Evolutionary conservation across 108 stramenopile species (phyloP).

Genomic region (Asterionellopsis glacialis): DNA sequence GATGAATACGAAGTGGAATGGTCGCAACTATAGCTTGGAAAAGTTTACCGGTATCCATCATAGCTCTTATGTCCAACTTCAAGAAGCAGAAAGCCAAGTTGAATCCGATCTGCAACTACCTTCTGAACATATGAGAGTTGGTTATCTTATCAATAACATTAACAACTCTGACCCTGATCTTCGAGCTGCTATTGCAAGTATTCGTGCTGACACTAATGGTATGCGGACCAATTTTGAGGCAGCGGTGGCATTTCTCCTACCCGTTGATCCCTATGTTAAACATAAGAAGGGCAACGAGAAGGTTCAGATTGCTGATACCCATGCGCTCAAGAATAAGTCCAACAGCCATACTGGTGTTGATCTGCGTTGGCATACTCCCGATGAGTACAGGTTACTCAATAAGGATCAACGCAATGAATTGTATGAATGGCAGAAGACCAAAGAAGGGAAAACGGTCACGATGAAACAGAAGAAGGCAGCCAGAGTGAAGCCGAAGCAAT

Average conservation of each 20-base stretch:
- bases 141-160: constrained; percentile 8
- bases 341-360: constrained; percentile 21
- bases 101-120: constrained; percentile 20
- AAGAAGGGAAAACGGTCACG: neutral
- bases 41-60: constrained; percentile 3
- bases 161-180: constrained; percentile 6
- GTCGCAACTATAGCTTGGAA: constrained; percentile 7
- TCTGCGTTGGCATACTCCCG: constrained; percentile 16
- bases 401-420: constrained; percentile 15
- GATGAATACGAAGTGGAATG: constrained; percentile 14
- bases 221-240: constrained; percentile 7
- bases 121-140: constrained; percentile 8
- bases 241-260: constrained; percentile 6
- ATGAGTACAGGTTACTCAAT: constrained; percentile 9
- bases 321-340: neutral
- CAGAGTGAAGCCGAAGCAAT: neutral
- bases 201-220: constrained; percentile 11
- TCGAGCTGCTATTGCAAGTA: constrained; percentile 18
- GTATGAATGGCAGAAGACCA: neutral
- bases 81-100: constrained; percentile 1
- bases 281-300: neutral
- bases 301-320: too few relatives aligned
- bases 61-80: neutral
- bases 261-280: constrained; percentile 12
- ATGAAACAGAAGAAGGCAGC: constrained; percentile 1